Evolutionary conservation across 2,329 filamentous ascomycete genomes (phyloP).

Genomic region (Chalara sp.): DNA sequence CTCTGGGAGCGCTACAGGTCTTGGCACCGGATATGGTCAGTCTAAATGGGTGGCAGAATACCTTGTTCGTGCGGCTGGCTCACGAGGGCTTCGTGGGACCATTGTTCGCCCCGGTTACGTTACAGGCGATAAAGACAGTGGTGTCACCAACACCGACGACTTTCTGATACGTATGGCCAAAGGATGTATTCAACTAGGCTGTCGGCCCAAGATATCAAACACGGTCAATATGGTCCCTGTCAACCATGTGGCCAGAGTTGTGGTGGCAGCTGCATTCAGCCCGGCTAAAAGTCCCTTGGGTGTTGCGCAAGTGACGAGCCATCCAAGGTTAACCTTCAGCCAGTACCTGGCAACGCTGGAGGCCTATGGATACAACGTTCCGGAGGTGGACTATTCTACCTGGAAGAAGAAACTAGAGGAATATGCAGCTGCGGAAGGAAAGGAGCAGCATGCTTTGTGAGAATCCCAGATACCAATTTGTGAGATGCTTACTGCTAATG

Average conservation of each 20-base stretch:
- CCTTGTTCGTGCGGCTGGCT: slow-evolving; percentile 71
- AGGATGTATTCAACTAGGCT: slow-evolving; percentile 73
- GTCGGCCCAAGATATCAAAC: slow-evolving; percentile 72
- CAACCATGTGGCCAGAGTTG: slow-evolving; percentile 72
- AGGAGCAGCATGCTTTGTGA: slow-evolving; percentile 61
- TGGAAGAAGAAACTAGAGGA: slow-evolving; percentile 64
- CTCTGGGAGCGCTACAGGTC: slow-evolving; percentile 64
- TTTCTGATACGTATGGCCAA: slow-evolving; percentile 84
- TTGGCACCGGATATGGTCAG: slow-evolving; percentile 86
- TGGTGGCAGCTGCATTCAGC: slow-evolving; percentile 56
- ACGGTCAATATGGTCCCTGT: slow-evolving; percentile 88
- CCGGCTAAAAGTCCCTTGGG: slow-evolving; percentile 25
- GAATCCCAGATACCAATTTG: slow-evolving; percentile 9
- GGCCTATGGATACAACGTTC: slow-evolving; percentile 65
- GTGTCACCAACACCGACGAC: slow-evolving; percentile 76
- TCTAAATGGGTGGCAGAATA: slow-evolving; percentile 73
- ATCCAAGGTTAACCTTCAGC: slow-evolving; percentile 72
- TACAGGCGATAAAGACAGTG: slow-evolving; percentile 63
- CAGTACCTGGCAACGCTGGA: slow-evolving; percentile 67
- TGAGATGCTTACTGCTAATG: background rate
- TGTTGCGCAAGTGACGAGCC: slow-evolving; percentile 73
- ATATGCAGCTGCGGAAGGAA: slow-evolving; percentile 40
- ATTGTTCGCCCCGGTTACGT: slow-evolving; percentile 84
- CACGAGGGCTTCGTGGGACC: slow-evolving; percentile 65
- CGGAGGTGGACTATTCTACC: slow-evolving; percentile 57